These are phyloP conservation scores for Misopates orontium DNA, from an alignment of 257 asterid species.

Conservation along the genomic window DNA sequence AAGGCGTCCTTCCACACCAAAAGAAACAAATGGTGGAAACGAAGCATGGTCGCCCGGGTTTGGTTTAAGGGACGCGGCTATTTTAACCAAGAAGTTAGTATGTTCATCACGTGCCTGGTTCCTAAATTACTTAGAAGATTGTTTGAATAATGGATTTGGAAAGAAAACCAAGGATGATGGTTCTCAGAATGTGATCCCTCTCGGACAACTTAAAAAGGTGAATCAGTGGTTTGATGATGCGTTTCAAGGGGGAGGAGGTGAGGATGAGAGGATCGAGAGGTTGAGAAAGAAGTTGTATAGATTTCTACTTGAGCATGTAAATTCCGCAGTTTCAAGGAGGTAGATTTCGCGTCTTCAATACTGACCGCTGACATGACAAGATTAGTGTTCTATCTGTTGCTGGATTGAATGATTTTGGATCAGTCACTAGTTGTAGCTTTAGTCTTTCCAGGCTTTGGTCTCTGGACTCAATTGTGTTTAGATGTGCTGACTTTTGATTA, in stretches of 20 bases:
- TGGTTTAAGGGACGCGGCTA: slow-evolving; percentile 55
- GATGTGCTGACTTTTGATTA: background rate
- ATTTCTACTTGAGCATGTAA: slow-evolving; percentile 69
- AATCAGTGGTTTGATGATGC: slow-evolving; percentile 76
- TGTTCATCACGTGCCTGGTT: slow-evolving; percentile 66
- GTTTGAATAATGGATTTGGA: slow-evolving; percentile 48
- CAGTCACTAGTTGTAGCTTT: slow-evolving; percentile 23
- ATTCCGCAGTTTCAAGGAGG: slow-evolving; percentile 51
- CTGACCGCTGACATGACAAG: slow-evolving; percentile 7
- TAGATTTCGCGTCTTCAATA: slow-evolving; percentile 23
- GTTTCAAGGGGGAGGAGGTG: slow-evolving; percentile 32
- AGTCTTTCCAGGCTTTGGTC: slow-evolving; percentile 5
- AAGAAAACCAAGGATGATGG: slow-evolving; percentile 32
- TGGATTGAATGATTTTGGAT: background rate
- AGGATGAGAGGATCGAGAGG: slow-evolving; percentile 56
- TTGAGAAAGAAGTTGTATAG: slow-evolving; percentile 61
- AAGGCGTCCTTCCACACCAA: slow-evolving; percentile 27
- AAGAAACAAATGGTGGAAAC: slow-evolving; percentile 29
- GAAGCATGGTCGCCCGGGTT: slow-evolving; percentile 39
- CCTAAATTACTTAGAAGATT: slow-evolving; percentile 63
- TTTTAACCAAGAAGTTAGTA: slow-evolving; percentile 58
- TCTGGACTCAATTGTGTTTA: background rate
- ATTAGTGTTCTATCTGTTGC: slow-evolving; percentile 12
- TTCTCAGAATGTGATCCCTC: slow-evolving; percentile 49
- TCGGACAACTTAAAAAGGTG: slow-evolving; percentile 80